phyloP scores from a whole-genome alignment of 768 basidiomycete genomes.

The Suillus placidus region DNA sequence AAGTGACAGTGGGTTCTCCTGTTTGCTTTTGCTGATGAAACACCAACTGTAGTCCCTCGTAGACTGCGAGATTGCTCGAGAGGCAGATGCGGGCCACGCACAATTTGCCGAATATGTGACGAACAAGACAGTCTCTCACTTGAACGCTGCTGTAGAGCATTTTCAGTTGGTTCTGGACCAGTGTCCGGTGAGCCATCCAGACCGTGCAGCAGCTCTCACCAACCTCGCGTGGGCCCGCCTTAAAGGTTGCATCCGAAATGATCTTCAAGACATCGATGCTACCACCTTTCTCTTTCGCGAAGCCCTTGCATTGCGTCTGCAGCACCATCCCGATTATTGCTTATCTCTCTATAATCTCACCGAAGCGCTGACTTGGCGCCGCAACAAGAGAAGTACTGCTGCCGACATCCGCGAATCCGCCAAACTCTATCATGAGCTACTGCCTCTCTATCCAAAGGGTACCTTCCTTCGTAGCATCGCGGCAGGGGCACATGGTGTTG shows the following conservation, averaged over 20 bases:
- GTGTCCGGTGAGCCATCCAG: background rate
- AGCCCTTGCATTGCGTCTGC: slow-evolving; percentile 11
- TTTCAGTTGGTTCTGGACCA: background rate
- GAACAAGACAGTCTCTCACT: background rate
- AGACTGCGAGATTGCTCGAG: background rate
- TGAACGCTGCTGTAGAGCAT: background rate
- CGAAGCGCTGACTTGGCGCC: slow-evolving; percentile 9
- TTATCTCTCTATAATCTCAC: slow-evolving; percentile 17
- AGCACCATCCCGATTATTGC: slow-evolving; percentile 11
- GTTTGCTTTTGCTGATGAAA: background rate
- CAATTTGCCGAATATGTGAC: background rate
- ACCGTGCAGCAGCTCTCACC: background rate
- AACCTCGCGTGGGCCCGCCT: slow-evolving; percentile 9
- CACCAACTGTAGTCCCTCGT: background rate
- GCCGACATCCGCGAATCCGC: slow-evolving; percentile 20
- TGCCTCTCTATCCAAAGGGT: background rate
- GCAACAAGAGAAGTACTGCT: slow-evolving; percentile 10
- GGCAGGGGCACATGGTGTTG: background rate
- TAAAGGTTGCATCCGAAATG: background rate
- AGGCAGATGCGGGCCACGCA: background rate
- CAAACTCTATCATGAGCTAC: background rate
- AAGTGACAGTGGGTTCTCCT: background rate
- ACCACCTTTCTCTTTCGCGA: background rate
- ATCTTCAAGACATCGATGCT: background rate
- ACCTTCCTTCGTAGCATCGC: background rate